These are phyloP conservation scores for Phytophthora macrochlamydospora DNA, from an alignment of 352 stramenopile genomes.

Conservation along the genomic window DNA sequence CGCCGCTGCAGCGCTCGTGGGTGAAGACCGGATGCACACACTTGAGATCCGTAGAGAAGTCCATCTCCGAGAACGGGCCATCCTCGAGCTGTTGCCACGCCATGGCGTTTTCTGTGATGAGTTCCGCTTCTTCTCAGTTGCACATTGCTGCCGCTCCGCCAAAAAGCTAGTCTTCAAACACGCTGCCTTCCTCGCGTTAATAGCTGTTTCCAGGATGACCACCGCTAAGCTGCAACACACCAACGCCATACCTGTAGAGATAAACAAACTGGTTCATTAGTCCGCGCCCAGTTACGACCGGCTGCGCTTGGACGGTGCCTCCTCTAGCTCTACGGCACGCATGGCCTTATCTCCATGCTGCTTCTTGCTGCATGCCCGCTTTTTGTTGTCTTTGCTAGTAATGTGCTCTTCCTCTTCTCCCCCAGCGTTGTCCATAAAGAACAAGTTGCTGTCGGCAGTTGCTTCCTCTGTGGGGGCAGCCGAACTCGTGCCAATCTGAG, in stretches of 20 bases:
- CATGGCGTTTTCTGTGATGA: conserved; percentile 41
- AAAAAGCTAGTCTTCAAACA: neutral
- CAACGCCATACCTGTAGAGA: neutral
- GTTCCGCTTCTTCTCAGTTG: conserved; percentile 38
- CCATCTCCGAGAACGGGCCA: conserved; percentile 62
- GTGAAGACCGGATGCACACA: conserved; percentile 67
- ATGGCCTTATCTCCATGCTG: conserved; percentile 16
- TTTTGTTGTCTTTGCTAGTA: conserved; percentile 42
- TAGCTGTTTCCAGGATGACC: neutral
- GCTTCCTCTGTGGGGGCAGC: conserved; percentile 3
- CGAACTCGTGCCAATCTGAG: neutral
- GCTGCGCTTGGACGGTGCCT: conserved; percentile 18
- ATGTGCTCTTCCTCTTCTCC: conserved; percentile 25
- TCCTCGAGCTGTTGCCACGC: conserved; percentile 67
- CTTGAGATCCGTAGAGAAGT: conserved; percentile 67
- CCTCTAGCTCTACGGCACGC: neutral
- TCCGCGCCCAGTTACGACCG: conserved; percentile 5
- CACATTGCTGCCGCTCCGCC: conserved; percentile 4
- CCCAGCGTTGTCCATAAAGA: conserved; percentile 67
- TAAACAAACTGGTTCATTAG: neutral
- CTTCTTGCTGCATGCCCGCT: conserved; percentile 34
- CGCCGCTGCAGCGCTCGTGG: no score
- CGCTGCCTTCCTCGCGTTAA: conserved; percentile 13
- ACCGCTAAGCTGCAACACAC: neutral
- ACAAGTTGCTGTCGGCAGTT: conserved; percentile 31